These are phyloP conservation scores for Cenococcum geophilum DNA, from an alignment of 495 filamentous ascomycete genomes.

Conservation along the genomic window DNA sequence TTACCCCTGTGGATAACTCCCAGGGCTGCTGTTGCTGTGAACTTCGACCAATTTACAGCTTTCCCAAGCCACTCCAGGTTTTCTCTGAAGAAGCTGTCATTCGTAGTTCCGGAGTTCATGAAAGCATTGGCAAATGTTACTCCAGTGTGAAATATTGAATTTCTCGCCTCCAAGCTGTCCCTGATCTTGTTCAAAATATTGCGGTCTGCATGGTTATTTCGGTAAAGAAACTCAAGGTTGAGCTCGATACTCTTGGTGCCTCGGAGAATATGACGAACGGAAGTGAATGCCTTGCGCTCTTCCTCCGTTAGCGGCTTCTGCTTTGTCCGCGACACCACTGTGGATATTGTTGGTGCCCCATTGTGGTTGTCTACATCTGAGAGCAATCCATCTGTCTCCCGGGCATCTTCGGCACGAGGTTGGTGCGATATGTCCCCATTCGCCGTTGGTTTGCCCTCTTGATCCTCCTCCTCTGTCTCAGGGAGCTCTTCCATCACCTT, in stretches of 20 bases:
- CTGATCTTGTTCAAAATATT: constrained; percentile 91
- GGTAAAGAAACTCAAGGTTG: constrained; percentile 91
- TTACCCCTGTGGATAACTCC: constrained; percentile 97
- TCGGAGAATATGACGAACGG: constrained; percentile 78
- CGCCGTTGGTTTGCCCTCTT: constrained; percentile 35
- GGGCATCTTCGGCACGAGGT: constrained; percentile 42
- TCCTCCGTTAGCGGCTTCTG: constrained; percentile 30
- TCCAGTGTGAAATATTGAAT: constrained; percentile 96
- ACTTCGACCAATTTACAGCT: constrained; percentile 99
- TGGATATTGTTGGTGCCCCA: constrained; percentile 28
- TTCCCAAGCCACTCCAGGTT: constrained; percentile 98
- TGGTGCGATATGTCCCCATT: constrained; percentile 35
- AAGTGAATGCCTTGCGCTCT: constrained; percentile 59
- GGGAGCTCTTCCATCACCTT: constrained; percentile 82
- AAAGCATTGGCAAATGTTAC: constrained; percentile 97
- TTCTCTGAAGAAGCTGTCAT: constrained; percentile 94
- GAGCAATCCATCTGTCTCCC: constrained; percentile 37
- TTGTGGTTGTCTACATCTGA: constrained; percentile 33
- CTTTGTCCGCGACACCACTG: constrained; percentile 37
- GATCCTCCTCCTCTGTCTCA: constrained; percentile 41
- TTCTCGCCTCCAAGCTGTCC: constrained; percentile 88
- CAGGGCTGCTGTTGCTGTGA: constrained; percentile 92
- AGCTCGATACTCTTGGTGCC: constrained; percentile 89
- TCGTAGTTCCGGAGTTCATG: constrained; percentile 98
- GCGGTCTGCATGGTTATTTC: constrained; percentile 83